These are phyloP conservation scores for Trametes sp. DNA, from an alignment of 1,284 basidiomycete genomes.

Conservation along the genomic window DNA sequence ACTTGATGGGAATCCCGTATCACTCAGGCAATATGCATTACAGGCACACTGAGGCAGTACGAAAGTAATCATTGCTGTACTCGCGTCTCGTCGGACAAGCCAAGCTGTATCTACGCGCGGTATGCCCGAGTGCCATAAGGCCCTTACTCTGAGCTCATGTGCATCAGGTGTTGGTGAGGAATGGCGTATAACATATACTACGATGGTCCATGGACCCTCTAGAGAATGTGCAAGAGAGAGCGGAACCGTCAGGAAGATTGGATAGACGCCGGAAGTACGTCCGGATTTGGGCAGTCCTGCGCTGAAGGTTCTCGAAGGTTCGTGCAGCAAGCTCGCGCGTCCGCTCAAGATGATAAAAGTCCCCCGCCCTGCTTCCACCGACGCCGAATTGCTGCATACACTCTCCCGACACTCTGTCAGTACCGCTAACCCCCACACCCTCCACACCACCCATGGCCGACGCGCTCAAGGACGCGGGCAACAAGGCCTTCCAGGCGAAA, in stretches of 20 bases:
- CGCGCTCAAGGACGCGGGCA: conserved; percentile 90
- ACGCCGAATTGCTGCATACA: conserved; percentile 4
- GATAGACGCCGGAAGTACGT: background rate
- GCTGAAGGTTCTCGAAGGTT: conserved; percentile 15
- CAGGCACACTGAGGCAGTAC: too few species aligned
- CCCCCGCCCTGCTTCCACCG: background rate
- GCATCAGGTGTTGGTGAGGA: too few species aligned
- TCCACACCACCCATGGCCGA: conserved; percentile 38
- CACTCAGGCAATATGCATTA: too few species aligned
- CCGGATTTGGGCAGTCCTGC: background rate
- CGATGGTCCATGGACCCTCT: too few species aligned
- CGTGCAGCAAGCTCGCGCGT: background rate
- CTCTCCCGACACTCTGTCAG: background rate
- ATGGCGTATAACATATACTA: too few species aligned
- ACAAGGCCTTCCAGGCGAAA: conserved; percentile 95
- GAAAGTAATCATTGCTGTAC: too few species aligned
- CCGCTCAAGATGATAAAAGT: conserved; percentile 29
- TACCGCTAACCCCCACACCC: background rate
- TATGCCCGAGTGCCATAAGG: too few species aligned
- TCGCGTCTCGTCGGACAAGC: too few species aligned
- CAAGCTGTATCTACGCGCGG: too few species aligned
- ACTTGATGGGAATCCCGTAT: too few species aligned
- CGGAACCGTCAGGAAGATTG: background rate
- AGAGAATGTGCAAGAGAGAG: too few species aligned
- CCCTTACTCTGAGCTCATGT: too few species aligned